Base-by-base conservation (phyloP, 371 early-diverging fungal species). In the Apophysomyces variabilis region DNA sequence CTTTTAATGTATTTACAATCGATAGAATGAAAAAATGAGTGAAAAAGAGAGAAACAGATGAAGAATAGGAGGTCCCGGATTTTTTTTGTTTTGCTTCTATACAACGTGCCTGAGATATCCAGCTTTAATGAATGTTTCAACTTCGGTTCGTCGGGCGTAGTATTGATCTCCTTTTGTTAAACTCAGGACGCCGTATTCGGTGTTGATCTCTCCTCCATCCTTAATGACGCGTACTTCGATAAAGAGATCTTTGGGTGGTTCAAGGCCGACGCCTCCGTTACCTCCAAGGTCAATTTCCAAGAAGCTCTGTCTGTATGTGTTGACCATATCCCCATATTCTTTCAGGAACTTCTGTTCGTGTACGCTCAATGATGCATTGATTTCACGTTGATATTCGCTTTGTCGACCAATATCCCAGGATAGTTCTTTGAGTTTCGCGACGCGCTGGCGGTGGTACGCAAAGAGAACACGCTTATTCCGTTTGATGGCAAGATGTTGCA, bases 381-480 rank as follows among this genome's bases (percentile, higher is more conserved):
- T 76, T 64, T 77, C 82, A n/a, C 77, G 71, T 54, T 73, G 72
- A 39, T 73, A 67, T 43, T 71, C 71, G 7, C 70, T 71, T 13
- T 73, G 69, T 64, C 83, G 62, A 43, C 92, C 92, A 8, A 89
- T 74, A 7, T 87, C 85, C 96, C 96, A 96, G 5, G 87, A 75
- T n/a, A 92, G 72, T 38, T 87, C 87, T 68, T 87, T 85, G 47
- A 96, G 67, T 57, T 87, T 86, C 62, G 90, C 87, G 21, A 89
- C 46, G 1, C 97, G 87, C 32, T 90, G 87, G 9, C 83, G 81
- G 64, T 94, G 94, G 71, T 97, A 97, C 3, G 94, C 94, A 72
- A 96, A 88, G n/a, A 97, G 76, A 13, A 92, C 88, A 3, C 95
- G 91, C 60, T 95, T 95, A 85, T 93, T 93, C 38, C 96, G 84